These are phyloP conservation scores for Mrakia gelida DNA, from an alignment of 768 basidiomycete species.

Conservation along the genomic window DNA sequence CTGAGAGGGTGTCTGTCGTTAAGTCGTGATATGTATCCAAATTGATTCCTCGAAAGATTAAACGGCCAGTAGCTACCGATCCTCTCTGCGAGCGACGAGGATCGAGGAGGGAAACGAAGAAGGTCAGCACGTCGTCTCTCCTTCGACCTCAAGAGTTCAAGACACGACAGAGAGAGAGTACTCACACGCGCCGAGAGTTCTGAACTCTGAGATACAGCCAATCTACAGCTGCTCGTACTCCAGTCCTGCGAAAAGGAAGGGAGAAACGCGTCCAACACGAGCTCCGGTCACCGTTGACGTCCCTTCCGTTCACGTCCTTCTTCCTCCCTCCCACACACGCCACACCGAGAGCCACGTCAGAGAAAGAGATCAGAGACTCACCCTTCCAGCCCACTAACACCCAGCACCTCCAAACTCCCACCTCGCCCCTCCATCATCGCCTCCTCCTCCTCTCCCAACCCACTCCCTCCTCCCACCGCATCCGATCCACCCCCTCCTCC, in stretches of 20 bases:
- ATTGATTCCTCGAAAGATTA: neutral
- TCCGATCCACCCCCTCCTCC: constrained; percentile 5
- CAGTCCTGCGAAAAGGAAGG: constrained; percentile 2
- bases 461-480: constrained; percentile 3
- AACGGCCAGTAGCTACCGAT: neutral
- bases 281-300: neutral
- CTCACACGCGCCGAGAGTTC: constrained; percentile 20
- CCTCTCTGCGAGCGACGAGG: neutral
- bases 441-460: neutral
- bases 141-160: no score
- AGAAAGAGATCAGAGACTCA: neutral
- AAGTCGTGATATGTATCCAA: neutral
- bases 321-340: no score
- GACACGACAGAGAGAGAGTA: no score
- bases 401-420: constrained; percentile 32
- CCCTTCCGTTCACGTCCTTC: neutral
- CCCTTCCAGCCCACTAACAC: constrained; percentile 30
- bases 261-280: neutral
- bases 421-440: constrained; percentile 3
- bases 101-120: neutral
- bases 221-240: constrained; percentile 23
- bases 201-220: constrained; percentile 23
- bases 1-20: neutral
- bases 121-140: neutral
- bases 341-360: neutral